phyloP scores from a whole-genome alignment of 768 basidiomycete species.

The Podaxis mareebaensis region DNA sequence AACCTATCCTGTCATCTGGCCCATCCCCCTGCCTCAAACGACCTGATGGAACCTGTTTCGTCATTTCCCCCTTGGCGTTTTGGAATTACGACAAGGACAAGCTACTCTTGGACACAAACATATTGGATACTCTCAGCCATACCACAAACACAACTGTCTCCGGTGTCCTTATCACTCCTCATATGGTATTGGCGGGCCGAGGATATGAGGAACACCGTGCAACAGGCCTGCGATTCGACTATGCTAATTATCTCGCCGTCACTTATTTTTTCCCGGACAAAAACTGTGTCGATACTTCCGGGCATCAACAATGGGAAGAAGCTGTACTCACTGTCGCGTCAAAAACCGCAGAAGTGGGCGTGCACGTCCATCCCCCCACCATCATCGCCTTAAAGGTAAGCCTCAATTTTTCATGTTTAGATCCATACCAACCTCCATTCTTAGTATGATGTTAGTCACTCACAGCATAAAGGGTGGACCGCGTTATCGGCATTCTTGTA shows the following conservation, averaged over 20 bases:
- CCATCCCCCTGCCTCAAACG: slow-evolving; percentile 55
- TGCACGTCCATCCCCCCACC: slow-evolving; percentile 36
- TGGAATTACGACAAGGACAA: slow-evolving; percentile 65
- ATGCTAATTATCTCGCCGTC: slow-evolving; percentile 70
- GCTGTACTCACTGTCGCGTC: slow-evolving; percentile 43
- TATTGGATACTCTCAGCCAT: slow-evolving; percentile 58
- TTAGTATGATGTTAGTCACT: slow-evolving; percentile 56
- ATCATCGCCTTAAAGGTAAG: slow-evolving; percentile 49
- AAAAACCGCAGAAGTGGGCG: slow-evolving; percentile 31
- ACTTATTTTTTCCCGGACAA: slow-evolving; percentile 83
- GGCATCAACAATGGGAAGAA: slow-evolving; percentile 66
- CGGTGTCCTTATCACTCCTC: slow-evolving; percentile 65
- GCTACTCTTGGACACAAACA: slow-evolving; percentile 53
- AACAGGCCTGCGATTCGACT: slow-evolving; percentile 52
- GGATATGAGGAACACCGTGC: slow-evolving; percentile 53
- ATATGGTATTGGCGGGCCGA: slow-evolving; percentile 78
- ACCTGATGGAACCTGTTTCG: slow-evolving; percentile 58
- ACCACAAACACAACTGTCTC: slow-evolving; percentile 56
- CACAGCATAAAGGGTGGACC: slow-evolving; percentile 48
- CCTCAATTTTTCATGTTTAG: slow-evolving; percentile 13
- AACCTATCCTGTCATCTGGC: slow-evolving; percentile 35
- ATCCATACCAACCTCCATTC: slow-evolving; percentile 16
- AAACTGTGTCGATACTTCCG: slow-evolving; percentile 62
- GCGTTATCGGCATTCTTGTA: slow-evolving; percentile 73
- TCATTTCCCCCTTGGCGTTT: slow-evolving; percentile 72